Percentiles rank a stretch among this genome's conserved stretches.
Evolutionary conservation across 2,329 filamentous ascomycete species (phyloP).

Genomic region (Trichoderma afroharzianum): DNA sequence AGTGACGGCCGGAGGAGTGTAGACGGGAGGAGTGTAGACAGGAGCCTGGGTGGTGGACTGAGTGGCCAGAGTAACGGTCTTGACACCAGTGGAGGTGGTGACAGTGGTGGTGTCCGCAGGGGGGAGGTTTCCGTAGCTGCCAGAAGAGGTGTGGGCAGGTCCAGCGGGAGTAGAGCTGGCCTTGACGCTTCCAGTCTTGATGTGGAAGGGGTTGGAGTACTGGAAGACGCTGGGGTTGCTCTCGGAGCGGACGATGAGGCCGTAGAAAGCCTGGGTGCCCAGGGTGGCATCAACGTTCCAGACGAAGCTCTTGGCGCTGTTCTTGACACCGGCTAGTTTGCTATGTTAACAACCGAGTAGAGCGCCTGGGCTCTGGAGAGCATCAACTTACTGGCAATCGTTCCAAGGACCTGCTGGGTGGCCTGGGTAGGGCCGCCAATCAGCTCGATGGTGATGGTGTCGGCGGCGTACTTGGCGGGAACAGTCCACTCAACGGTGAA

Average conservation of each 20-base stretch:
- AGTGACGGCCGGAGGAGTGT: conserved; percentile 15
- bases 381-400: conserved; percentile 49
- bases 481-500: conserved; percentile 51
- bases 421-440: conserved; percentile 47
- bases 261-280: conserved; percentile 49
- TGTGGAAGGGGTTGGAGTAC: conserved; percentile 61
- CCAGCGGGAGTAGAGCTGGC: conserved; percentile 15
- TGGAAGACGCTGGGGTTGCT: conserved; percentile 50
- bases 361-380: neutral
- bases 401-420: conserved; percentile 40
- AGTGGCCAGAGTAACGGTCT: conserved; percentile 30
- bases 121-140: neutral
- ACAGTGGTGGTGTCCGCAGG: conserved; percentile 25
- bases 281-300: conserved; percentile 50
- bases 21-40: neutral
- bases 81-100: conserved; percentile 29
- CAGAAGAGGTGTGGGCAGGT: conserved; percentile 18
- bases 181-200: conserved; percentile 31
- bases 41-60: conserved; percentile 25
- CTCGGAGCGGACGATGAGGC: conserved; percentile 52
- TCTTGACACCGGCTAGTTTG: conserved; percentile 44
- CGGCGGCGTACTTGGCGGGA: conserved; percentile 38
- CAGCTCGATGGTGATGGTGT: conserved; percentile 50
- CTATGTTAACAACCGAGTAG: neutral
- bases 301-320: conserved; percentile 41